These are phyloP conservation scores for Penicillium hesseltinei DNA, from an alignment of 2,329 filamentous ascomycete genomes.

Conservation along the genomic window DNA sequence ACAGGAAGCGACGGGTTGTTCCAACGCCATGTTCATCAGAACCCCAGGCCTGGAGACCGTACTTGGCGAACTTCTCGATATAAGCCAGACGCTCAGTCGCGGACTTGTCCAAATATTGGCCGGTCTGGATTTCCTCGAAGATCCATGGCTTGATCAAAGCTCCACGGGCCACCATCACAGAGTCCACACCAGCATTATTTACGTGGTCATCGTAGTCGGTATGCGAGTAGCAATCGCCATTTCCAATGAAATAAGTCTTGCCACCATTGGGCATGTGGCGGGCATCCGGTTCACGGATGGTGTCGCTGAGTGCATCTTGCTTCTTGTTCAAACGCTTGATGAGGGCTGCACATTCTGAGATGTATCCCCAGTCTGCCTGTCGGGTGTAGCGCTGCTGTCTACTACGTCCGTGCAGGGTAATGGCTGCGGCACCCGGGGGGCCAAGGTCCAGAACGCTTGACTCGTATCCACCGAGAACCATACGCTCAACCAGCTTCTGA, in stretches of 20 bases:
- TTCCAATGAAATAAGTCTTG: slow-evolving; percentile 89
- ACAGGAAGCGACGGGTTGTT: slow-evolving; percentile 83
- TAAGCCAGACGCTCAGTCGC: slow-evolving; percentile 80
- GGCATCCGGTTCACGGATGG: slow-evolving; percentile 71
- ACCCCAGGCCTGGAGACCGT: slow-evolving; percentile 92
- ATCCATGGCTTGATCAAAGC: slow-evolving; percentile 98
- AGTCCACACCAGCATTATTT: slow-evolving; percentile 75
- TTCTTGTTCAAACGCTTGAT: slow-evolving; percentile 76
- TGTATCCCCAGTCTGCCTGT: slow-evolving; percentile 92
- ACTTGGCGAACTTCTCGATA: slow-evolving; percentile 84
- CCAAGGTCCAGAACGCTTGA: slow-evolving; percentile 64
- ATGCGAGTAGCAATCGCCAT: slow-evolving; percentile 95
- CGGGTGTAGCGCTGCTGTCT: slow-evolving; percentile 92
- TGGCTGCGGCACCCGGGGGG: slow-evolving; percentile 83
- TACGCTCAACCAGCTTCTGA: slow-evolving; percentile 73
- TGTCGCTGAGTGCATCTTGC: slow-evolving; percentile 68
- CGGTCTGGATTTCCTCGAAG: slow-evolving; percentile 90
- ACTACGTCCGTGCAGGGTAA: slow-evolving; percentile 90
- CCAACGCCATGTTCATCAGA: slow-evolving; percentile 92
- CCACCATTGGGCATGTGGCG: slow-evolving; percentile 67
- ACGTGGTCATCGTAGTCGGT: slow-evolving; percentile 80
- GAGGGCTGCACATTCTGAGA: slow-evolving; percentile 81
- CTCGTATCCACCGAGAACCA: slow-evolving; percentile 77
- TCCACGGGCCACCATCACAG: slow-evolving; percentile 95
- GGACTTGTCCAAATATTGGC: slow-evolving; percentile 94